Conservation (phyloP, 495 filamentous ascomycete genomes). For the Penicillium fimorum region DNA sequence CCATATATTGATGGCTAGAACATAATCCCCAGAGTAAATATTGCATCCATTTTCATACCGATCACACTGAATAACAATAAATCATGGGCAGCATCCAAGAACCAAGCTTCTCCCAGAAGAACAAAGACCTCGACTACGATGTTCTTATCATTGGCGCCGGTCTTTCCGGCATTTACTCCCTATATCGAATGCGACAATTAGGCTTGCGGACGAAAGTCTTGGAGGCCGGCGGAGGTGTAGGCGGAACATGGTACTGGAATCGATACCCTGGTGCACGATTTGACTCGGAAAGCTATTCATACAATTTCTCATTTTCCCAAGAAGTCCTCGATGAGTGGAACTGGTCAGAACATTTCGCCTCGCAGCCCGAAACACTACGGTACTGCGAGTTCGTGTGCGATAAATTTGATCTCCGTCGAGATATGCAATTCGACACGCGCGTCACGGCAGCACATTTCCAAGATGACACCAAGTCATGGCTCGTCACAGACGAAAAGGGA, state of each 20-base stretch:
- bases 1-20: neutral
- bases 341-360: conserved; percentile 30
- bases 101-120: neutral
- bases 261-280: conserved; percentile 27
- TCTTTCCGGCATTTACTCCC: conserved; percentile 44
- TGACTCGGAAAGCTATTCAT: conserved; percentile 23
- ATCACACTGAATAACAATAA: neutral
- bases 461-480: conserved; percentile 25
- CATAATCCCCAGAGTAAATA: neutral
- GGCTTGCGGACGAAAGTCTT: conserved; percentile 45
- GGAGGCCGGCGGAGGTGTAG: conserved; percentile 44
- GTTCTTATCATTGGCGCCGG: conserved; percentile 53
- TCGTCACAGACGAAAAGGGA: conserved; percentile 21
- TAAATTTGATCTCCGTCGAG: conserved; percentile 18
- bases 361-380: conserved; percentile 27
- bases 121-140: conserved; percentile 22
- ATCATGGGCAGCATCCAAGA: neutral
- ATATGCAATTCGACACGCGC: conserved; percentile 26
- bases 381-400: conserved; percentile 24
- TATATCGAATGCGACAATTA: conserved; percentile 40
- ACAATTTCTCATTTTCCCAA: conserved; percentile 23
- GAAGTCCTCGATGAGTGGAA: conserved; percentile 28
- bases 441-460: conserved; percentile 16
- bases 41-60: neutral
- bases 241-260: conserved; percentile 48